phyloP scores from a whole-genome alignment of 139 green algal genomes.

The Pleodorina starrii region DNA sequence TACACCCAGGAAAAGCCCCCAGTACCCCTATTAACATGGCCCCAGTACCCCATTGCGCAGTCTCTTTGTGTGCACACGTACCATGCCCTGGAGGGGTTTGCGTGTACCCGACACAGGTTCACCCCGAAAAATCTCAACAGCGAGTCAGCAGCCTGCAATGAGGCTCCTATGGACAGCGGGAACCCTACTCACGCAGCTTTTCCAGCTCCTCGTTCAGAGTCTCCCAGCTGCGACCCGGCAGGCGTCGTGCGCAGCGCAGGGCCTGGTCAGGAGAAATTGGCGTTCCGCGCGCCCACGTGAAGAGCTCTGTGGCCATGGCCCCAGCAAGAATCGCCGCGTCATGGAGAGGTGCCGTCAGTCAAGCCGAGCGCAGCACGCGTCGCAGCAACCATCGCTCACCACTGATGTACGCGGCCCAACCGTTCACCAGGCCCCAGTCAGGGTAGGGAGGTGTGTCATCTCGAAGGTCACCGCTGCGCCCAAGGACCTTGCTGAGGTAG shows the following conservation, averaged over 20 bases:
- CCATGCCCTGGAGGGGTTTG: too few relatives aligned
- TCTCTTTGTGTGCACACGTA: too few relatives aligned
- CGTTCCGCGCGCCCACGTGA: slow-evolving; percentile 68
- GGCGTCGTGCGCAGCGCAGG: slow-evolving; percentile 79
- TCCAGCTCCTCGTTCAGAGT: slow-evolving; percentile 75
- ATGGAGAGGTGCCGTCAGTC: not conserved
- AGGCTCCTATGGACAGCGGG: too few relatives aligned
- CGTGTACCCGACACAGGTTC: too few relatives aligned
- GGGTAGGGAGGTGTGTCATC: slow-evolving; percentile 67
- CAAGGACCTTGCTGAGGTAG: slow-evolving; percentile 83
- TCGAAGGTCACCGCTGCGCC: slow-evolving; percentile 53
- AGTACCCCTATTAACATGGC: too few relatives aligned
- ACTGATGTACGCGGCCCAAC: slow-evolving; percentile 84
- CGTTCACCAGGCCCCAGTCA: slow-evolving; percentile 80
- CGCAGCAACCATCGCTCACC: slow-evolving; percentile 53
- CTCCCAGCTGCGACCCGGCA: slow-evolving; percentile 89
- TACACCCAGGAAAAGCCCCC: too few relatives aligned
- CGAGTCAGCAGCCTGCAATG: too few relatives aligned
- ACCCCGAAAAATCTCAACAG: too few relatives aligned
- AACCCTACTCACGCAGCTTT: slow-evolving; percentile 55
- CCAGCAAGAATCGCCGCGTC: not conserved
- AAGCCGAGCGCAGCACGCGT: slow-evolving; percentile 62
- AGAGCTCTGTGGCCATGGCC: slow-evolving; percentile 69
- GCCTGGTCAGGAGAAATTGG: slow-evolving; percentile 72
- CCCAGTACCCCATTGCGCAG: too few relatives aligned